Percentiles rank a stretch among this genome's conserved stretches.
These are phyloP conservation scores for Aspergillus wentii DNA, from an alignment of 495 filamentous ascomycete species.

Conservation along the genomic window DNA sequence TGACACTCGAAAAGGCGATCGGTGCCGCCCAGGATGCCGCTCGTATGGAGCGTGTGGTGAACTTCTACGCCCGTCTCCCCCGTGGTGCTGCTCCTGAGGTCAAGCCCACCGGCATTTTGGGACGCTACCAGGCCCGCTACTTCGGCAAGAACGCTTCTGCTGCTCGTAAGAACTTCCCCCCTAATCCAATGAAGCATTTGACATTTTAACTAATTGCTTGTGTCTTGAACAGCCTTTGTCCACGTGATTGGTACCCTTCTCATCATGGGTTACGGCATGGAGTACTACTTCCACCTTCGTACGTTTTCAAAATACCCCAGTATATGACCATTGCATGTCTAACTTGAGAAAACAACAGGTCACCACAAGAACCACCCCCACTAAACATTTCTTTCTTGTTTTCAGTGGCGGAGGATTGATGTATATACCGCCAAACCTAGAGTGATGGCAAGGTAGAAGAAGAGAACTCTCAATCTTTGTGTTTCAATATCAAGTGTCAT, in stretches of 20 bases:
- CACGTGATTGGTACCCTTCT: slow-evolving; percentile 76
- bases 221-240: slow-evolving; percentile 60
- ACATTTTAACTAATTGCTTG: slow-evolving; percentile 13
- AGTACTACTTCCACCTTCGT: slow-evolving; percentile 99
- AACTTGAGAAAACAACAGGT: slow-evolving; percentile 51
- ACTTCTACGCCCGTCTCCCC: slow-evolving; percentile 97
- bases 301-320: slow-evolving; percentile 35
- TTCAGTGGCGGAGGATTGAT: slow-evolving; percentile 27
- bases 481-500: not conserved
- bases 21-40: slow-evolving; percentile 90
- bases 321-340: slow-evolving; percentile 2
- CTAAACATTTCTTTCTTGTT: slow-evolving; percentile 47
- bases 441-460: slow-evolving; percentile 26
- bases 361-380: slow-evolving; percentile 99
- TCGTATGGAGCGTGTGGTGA: slow-evolving; percentile 92
- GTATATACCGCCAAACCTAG: slow-evolving; percentile 35
- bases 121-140: slow-evolving; percentile 88
- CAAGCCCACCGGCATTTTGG: slow-evolving; percentile 73
- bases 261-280: slow-evolving; percentile 82
- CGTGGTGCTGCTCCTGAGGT: slow-evolving; percentile 77
- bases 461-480: slow-evolving; percentile 1
- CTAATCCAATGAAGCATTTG: not conserved
- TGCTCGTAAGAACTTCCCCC: slow-evolving; percentile 64
- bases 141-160: slow-evolving; percentile 87
- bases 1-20: slow-evolving; percentile 60